Percentiles rank a stretch among this genome's conserved stretches.
Conservation (phyloP, 2,329 filamentous ascomycete genomes). For the Pochonia chlamydosporia region DNA sequence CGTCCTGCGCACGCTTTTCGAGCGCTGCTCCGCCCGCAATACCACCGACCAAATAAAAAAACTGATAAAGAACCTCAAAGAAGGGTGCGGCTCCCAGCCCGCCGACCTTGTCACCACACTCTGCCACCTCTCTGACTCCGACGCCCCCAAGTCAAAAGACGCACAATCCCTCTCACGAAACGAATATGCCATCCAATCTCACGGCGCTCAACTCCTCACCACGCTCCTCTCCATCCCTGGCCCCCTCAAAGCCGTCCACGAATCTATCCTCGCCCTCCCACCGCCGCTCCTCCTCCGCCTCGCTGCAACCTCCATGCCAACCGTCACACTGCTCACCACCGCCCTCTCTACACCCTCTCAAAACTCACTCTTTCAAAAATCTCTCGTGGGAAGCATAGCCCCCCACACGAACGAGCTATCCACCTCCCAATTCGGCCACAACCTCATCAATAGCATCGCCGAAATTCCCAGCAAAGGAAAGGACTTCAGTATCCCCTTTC, state of each 20-base stretch:
- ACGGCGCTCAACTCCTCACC: conserved; percentile 78
- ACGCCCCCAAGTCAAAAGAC: not conserved
- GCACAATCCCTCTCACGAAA: conserved; percentile 38
- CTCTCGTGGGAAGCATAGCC: conserved; percentile 41
- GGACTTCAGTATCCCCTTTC: conserved; percentile 46
- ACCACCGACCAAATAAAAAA: conserved; percentile 45
- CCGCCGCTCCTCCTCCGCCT: conserved; percentile 55
- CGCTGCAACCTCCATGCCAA: conserved; percentile 48
- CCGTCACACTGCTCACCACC: conserved; percentile 43
- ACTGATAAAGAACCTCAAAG: conserved; percentile 41
- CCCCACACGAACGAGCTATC: conserved; percentile 42
- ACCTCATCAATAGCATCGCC: conserved; percentile 43
- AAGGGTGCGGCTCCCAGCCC: conserved; percentile 41
- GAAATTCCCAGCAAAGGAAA: conserved; percentile 43
- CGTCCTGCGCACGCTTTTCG: conserved; percentile 75
- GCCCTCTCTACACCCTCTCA: conserved; percentile 42
- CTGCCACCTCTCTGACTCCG: conserved; percentile 34
- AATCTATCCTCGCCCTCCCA: conserved; percentile 58
- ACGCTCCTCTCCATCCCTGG: conserved; percentile 72
- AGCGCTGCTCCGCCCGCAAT: conserved; percentile 69
- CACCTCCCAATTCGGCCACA: conserved; percentile 44
- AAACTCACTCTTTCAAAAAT: conserved; percentile 50
- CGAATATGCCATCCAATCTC: conserved; percentile 50
- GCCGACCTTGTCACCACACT: conserved; percentile 44
- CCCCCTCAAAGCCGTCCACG: conserved; percentile 65